Base-by-base conservation (phyloP, 1,284 basidiomycete species). In the Schizophyllum commune region DNA sequence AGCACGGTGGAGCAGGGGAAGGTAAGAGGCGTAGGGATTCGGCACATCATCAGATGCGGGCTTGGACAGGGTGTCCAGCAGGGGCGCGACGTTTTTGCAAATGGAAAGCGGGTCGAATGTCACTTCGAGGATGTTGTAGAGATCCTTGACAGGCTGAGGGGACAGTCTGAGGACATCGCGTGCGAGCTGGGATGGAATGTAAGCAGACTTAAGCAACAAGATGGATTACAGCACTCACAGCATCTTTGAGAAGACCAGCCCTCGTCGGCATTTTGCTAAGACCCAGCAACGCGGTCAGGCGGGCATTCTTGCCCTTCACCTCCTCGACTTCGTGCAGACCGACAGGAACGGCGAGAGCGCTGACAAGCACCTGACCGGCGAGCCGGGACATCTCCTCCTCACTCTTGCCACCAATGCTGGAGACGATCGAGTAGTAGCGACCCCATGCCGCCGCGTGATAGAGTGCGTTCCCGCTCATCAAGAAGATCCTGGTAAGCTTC, bases 371-470 rank as follows among this genome's bases (percentile, higher is more conserved):
- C 72, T 94, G 93, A 1, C 92, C 94, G 0, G 96, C 93, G 58
- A 98, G 83, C 65, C 89, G 83, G 61, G 86, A 81, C 70, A 91
- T 79, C 72, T 96, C 94, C 64, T 92, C 89, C 52, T 90, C 86
- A 17, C 85, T 84, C 69, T 84, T 88, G 19, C 85, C 83, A 21
- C 87, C 84, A 32, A 86, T 87, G 61, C 78, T 81, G 15, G 39
- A 56, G 32, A 52, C 51, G 51, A 57, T 85, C 32, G 82, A 76
- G 65, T 91, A 89, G 75, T 96, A 98, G 61, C 91, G 83, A 62
- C 91, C 88, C 94, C 95, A 98, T 0, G 97, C 94, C 20, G 96
- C 95, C 61, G 97, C 96, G 73, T 99, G 96, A 79, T 96, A 99
- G 52, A 99, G 81, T 15, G 92, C 88, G 72, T 96, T 96, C 4